Percentiles rank a stretch among this genome's conserved stretches.
These are phyloP conservation scores for Cercospora canescens DNA, from an alignment of 2,329 filamentous ascomycete genomes.

Conservation along the genomic window DNA sequence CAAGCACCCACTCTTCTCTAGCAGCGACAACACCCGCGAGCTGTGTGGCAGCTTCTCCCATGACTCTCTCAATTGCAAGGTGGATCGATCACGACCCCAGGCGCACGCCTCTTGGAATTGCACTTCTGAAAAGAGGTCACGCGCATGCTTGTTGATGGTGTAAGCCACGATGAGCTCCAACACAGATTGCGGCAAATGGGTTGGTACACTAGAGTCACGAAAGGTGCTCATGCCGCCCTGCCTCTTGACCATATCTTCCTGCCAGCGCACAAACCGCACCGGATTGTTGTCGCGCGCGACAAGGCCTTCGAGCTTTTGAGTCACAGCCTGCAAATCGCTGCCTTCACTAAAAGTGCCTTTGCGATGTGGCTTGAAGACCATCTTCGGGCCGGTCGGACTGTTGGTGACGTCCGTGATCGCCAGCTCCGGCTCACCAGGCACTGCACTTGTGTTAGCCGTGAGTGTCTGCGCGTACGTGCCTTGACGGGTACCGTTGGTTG, in stretches of 20 bases:
- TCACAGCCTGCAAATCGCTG: slow-evolving; percentile 29
- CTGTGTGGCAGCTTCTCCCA: slow-evolving; percentile 38
- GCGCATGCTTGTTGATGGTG: slow-evolving; percentile 24
- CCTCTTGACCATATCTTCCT: slow-evolving; percentile 25
- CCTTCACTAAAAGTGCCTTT: slow-evolving; percentile 35
- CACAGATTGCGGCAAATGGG: slow-evolving; percentile 35
- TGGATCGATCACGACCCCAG: slow-evolving; percentile 38
- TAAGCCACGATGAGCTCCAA: slow-evolving; percentile 35
- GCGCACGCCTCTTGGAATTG: slow-evolving; percentile 36
- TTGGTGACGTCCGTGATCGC: slow-evolving; percentile 33
- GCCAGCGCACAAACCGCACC: slow-evolving; percentile 29
- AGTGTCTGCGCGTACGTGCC: slow-evolving; percentile 33
- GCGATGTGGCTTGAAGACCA: slow-evolving; percentile 34
- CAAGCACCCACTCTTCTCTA: slow-evolving; percentile 42
- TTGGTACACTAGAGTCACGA: slow-evolving; percentile 27
- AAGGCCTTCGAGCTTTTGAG: slow-evolving; percentile 27
- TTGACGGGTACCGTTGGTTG: slow-evolving; percentile 7
- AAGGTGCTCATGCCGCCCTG: slow-evolving; percentile 19
- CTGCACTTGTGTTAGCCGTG: slow-evolving; percentile 18
- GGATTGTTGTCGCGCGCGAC: slow-evolving; percentile 23
- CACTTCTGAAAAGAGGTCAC: slow-evolving; percentile 32
- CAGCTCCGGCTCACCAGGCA: slow-evolving; percentile 25
- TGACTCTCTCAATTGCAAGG: slow-evolving; percentile 30
- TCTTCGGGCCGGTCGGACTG: slow-evolving; percentile 29
- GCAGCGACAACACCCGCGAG: slow-evolving; percentile 40